A percentile compares a stretch with the other conserved stretches of the same genome.
Conservation (phyloP, 2,329 filamentous ascomycete genomes). For the Lasiodiplodia sp. region DNA sequence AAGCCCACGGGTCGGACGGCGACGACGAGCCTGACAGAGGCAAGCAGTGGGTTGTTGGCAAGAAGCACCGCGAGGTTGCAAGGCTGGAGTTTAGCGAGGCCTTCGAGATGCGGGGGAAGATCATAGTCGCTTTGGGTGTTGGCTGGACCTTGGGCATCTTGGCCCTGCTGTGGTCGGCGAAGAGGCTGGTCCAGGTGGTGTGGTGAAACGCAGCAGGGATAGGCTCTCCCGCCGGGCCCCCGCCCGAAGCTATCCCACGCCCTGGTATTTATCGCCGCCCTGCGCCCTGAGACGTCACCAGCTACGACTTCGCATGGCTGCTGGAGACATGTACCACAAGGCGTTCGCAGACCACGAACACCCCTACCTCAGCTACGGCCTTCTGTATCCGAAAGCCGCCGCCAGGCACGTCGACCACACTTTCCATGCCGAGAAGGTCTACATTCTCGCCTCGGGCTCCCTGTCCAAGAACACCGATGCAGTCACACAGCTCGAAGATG, state of each 20-base stretch:
- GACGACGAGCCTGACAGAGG: slow-evolving; percentile 11
- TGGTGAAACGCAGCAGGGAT: slow-evolving; percentile 20
- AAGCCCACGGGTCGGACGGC: slow-evolving; percentile 33
- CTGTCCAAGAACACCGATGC: slow-evolving; percentile 57
- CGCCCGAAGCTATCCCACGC: slow-evolving; percentile 6
- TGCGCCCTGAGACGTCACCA: neutral
- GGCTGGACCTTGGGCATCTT: slow-evolving; percentile 51
- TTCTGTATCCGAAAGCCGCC: slow-evolving; percentile 55
- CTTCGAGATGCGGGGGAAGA: slow-evolving; percentile 64
- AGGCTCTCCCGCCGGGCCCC: slow-evolving; percentile 14
- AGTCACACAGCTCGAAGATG: slow-evolving; percentile 51
- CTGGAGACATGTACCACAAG: slow-evolving; percentile 12
- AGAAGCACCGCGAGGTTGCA: slow-evolving; percentile 63
- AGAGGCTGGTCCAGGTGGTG: slow-evolving; percentile 14
- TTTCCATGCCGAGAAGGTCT: slow-evolving; percentile 56
- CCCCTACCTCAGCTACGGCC: slow-evolving; percentile 58
- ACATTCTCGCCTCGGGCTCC: slow-evolving; percentile 60
- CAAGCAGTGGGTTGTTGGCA: slow-evolving; percentile 47
- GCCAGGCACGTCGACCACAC: slow-evolving; percentile 54
- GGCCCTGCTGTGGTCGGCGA: slow-evolving; percentile 35
- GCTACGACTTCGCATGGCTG: neutral
- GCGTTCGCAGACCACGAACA: slow-evolving; percentile 31
- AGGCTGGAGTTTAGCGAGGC: slow-evolving; percentile 69
- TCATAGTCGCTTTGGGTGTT: slow-evolving; percentile 59
- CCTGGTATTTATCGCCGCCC: slow-evolving; percentile 20